Percentiles rank a stretch among this genome's conserved stretches.
These are phyloP conservation scores for Bipolaris zeicola DNA, from an alignment of 2,329 filamentous ascomycete species.

Conservation along the genomic window DNA sequence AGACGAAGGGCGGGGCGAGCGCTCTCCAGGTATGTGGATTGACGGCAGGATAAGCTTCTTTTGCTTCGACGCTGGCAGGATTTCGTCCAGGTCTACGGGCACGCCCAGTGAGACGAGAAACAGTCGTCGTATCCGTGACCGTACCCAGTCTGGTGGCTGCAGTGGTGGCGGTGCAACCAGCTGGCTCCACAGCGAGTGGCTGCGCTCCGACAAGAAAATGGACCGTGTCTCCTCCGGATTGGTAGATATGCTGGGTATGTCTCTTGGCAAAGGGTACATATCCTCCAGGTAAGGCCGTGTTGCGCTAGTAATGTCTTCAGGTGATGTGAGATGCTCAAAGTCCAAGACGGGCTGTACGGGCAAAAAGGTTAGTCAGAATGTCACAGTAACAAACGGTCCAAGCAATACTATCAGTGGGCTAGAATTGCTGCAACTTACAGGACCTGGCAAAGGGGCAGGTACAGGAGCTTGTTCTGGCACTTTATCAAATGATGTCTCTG, in stretches of 20 bases:
- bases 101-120: conserved; percentile 96
- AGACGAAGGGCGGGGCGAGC: conserved; percentile 46
- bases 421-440: conserved; percentile 55
- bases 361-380: conserved; percentile 36
- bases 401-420: conserved; percentile 43
- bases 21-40: conserved; percentile 55
- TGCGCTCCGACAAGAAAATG: conserved; percentile 76
- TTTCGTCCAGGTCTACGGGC: conserved; percentile 95
- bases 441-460: conserved; percentile 51
- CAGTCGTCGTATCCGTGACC: conserved; percentile 88
- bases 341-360: conserved; percentile 66
- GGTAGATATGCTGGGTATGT: conserved; percentile 52
- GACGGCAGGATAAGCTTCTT: conserved; percentile 96
- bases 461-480: conserved; percentile 47
- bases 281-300: conserved; percentile 69
- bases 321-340: conserved; percentile 64
- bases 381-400: conserved; percentile 35
- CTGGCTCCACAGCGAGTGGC: conserved; percentile 93
- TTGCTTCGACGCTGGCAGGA: conserved; percentile 94
- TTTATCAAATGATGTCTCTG: conserved; percentile 49
- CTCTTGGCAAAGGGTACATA: conserved; percentile 58
- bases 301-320: conserved; percentile 64
- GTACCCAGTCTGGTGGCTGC: conserved; percentile 96
- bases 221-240: conserved; percentile 35
- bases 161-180: conserved; percentile 92